Evolutionary conservation across 148 eudicot species (phyloP).

Genomic region (Vaccinium macrocarpon): DNA sequence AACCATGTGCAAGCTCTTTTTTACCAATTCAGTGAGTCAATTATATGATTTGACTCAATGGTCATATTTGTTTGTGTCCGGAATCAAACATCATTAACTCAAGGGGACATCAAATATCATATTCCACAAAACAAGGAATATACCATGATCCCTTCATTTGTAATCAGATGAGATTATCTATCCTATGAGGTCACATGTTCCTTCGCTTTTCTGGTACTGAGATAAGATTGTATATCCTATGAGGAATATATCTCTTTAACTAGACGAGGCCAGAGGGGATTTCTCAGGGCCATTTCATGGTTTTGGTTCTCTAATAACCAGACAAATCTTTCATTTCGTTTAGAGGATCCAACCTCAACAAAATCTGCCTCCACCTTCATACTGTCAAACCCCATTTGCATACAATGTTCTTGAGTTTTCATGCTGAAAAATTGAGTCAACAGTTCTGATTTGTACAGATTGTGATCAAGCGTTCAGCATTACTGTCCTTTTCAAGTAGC

Average conservation of each 20-base stretch:
- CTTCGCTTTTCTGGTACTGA: neutral
- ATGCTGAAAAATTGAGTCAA: neutral
- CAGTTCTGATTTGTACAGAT: conserved; percentile 6
- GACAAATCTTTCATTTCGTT: neutral
- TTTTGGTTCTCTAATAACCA: neutral
- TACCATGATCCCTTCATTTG: neutral
- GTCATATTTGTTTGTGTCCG: neutral
- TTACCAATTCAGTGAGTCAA: neutral
- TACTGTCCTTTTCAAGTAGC: neutral
- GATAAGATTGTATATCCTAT: neutral
- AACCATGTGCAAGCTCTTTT: neutral
- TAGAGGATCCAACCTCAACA: neutral
- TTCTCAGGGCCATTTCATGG: neutral
- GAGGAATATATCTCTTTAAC: neutral
- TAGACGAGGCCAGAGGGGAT: neutral
- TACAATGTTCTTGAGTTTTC: neutral
- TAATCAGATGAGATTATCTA: neutral
- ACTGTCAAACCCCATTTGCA: neutral
- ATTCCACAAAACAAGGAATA: neutral
- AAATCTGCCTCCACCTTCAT: neutral
- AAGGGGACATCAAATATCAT: neutral
- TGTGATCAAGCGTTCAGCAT: neutral
- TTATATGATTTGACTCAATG: neutral
- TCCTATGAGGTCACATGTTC: neutral
- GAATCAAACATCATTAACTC: neutral